Evolutionary conservation across 1,139 yeast genomes (phyloP), one percentile per base, ranked within the genome.

Genomic region (Lodderomyces orthopsilosis): DNA sequence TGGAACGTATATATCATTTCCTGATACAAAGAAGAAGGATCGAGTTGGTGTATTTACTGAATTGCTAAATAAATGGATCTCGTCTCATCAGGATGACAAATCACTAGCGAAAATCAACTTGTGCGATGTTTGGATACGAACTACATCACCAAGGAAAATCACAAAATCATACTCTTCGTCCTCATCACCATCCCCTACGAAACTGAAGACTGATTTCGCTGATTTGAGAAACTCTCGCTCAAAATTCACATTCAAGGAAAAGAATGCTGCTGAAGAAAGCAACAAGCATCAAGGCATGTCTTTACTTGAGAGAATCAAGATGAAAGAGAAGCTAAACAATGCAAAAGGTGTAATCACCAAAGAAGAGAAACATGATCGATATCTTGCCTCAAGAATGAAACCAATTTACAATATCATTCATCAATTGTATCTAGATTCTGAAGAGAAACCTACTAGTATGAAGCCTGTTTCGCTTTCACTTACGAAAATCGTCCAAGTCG

Each of bases 51-150:
- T 75, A 38, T 77, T 81, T 48, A 72, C 85, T 10, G 75, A 79
- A 28, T 73, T 74, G 18, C 74, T 89, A 43, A 83, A 89, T 26
- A 55, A 66, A n/a, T 83, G 81, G 52, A 73, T 85, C 3, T 68
- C 83, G 51, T 53, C 55, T 0, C 27, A 46, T 37, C 44, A 38
- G 33, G 22, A 15, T n/a, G 34, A 8, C 19, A 30, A n/a, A 13
- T n/a, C 32, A 28, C 18, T 14, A 5, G 18, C 32, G 4, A 4
- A 3, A 9, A 4, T 28, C 6, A 28, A 28, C 10, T 14, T 28
- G 10, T 13, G 32, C n/a, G 32, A 28, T 28, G 32, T 28, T 13
- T 28, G 32, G 32, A 28, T 28, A 28, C 13, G 40, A 35, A 37
- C 35, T n/a, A 42, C 55, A 14, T 60, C 45, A 41, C 49, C 68